These are phyloP conservation scores for Pyropia haitanensis DNA, from an alignment of 23 red algal species.

Conservation along the genomic window DNA sequence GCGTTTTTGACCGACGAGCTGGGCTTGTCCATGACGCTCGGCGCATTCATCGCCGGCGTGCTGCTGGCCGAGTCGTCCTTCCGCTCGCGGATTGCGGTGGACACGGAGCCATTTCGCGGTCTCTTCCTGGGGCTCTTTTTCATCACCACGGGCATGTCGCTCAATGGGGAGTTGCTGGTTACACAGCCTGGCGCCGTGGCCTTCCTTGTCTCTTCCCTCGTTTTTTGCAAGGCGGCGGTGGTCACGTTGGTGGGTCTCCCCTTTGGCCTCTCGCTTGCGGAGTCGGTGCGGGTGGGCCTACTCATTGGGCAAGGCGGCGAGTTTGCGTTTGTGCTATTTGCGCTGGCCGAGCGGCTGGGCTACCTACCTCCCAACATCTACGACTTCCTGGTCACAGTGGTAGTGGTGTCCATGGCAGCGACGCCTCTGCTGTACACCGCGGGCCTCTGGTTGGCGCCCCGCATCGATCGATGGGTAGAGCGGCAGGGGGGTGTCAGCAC, in stretches of 20 bases:
- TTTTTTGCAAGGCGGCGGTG: constrained; percentile 67
- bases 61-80: constrained; percentile 77
- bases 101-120: constrained; percentile 95
- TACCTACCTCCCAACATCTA: constrained; percentile 74
- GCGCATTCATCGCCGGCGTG: constrained; percentile 90
- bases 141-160: constrained; percentile 93
- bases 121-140: constrained; percentile 92
- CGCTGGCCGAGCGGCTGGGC: constrained; percentile 74
- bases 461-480: constrained; percentile 33
- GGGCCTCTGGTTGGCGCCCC: constrained; percentile 30
- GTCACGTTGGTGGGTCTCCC: constrained; percentile 53
- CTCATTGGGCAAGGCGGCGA: constrained; percentile 86
- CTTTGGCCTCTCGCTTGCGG: constrained; percentile 67
- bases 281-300: constrained; percentile 79
- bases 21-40: constrained; percentile 92
- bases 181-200: constrained; percentile 48
- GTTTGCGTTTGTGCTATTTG: constrained; percentile 96
- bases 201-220: constrained; percentile 62
- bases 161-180: constrained; percentile 62
- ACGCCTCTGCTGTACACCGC: constrained; percentile 71
- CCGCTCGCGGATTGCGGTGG: constrained; percentile 74
- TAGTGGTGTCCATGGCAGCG: constrained; percentile 81
- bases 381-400: constrained; percentile 53
- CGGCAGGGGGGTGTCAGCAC: constrained; percentile 26
- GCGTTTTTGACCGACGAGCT: constrained; percentile 74